Percentiles rank a stretch among this genome's conserved stretches.
These are phyloP conservation scores for Candida oleophila DNA, from an alignment of 805 yeast species.

Conservation along the genomic window DNA sequence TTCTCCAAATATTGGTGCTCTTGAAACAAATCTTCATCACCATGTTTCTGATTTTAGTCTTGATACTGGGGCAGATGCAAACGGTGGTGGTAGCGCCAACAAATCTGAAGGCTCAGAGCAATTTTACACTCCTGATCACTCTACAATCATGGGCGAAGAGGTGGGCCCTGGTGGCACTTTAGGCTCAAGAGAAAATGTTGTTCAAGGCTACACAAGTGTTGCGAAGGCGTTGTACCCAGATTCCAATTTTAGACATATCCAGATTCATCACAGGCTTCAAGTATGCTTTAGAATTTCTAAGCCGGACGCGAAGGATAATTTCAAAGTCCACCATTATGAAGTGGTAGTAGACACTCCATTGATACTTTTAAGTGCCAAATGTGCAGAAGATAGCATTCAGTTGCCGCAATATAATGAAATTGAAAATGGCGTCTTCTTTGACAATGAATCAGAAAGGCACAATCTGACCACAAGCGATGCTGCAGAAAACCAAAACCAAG, in stretches of 20 bases:
- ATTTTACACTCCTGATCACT: conserved; percentile 27
- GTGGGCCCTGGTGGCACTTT: conserved; percentile 9
- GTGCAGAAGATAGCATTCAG: conserved; percentile 40
- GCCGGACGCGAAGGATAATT: conserved; percentile 47
- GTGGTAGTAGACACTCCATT: conserved; percentile 80
- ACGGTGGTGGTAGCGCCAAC: neutral
- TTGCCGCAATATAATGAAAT: conserved; percentile 40
- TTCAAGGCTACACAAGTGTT: conserved; percentile 34
- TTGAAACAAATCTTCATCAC: conserved; percentile 40
- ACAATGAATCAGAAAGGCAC: neutral
- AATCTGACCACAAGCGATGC: neutral
- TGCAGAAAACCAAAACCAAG: no score
- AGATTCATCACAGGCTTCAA: conserved; percentile 66
- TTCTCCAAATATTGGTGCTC: conserved; percentile 37
- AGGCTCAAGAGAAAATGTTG: conserved; percentile 24
- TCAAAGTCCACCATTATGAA: conserved; percentile 69
- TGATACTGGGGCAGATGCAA: neutral
- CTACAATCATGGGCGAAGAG: conserved; percentile 31
- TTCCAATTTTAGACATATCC: conserved; percentile 59
- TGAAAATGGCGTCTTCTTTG: conserved; percentile 1
- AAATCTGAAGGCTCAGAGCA: neutral
- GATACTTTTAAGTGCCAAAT: conserved; percentile 41
- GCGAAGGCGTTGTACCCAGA: conserved; percentile 58
- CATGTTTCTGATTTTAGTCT: conserved; percentile 5
- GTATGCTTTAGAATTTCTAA: conserved; percentile 67